Evolutionary conservation across 2,329 filamentous ascomycete genomes (phyloP).

Genomic region (Fusarium virguliforme): DNA sequence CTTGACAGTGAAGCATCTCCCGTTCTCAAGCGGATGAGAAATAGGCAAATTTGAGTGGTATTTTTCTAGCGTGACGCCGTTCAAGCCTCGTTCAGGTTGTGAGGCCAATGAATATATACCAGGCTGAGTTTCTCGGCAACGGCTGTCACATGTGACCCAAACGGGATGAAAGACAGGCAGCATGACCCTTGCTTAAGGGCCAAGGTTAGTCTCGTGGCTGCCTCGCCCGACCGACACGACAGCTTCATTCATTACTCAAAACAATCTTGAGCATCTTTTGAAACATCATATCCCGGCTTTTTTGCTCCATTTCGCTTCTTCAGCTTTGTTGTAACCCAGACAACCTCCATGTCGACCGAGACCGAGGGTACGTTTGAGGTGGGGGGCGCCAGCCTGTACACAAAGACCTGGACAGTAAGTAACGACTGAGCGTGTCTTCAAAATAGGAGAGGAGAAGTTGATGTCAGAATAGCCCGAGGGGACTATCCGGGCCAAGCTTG

Average conservation of each 20-base stretch:
- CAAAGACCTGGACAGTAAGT: conserved; percentile 73
- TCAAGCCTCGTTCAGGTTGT: conserved; percentile 23
- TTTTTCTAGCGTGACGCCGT: conserved; percentile 16
- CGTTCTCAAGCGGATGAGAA: background rate
- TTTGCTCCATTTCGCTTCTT: conserved; percentile 1
- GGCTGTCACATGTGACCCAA: conserved; percentile 44
- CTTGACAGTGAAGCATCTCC: background rate
- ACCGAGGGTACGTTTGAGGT: conserved; percentile 68
- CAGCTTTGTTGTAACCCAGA: background rate
- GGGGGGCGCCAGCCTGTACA: conserved; percentile 65
- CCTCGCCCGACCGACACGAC: background rate
- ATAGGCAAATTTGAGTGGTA: conserved; percentile 6
- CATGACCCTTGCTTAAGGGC: conserved; percentile 29
- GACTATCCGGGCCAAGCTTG: conserved; percentile 76
- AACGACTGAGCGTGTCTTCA: conserved; percentile 1
- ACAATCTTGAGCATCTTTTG: background rate
- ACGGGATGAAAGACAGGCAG: conserved; percentile 17
- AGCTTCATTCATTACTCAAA: background rate
- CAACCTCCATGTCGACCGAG: conserved; percentile 57
- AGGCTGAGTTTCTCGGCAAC: conserved; percentile 38
- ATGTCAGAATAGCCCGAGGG: conserved; percentile 65
- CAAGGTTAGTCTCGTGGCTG: conserved; percentile 3
- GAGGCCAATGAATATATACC: conserved; percentile 29
- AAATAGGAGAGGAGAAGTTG: conserved; percentile 22
- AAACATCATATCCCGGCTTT: background rate